Base-by-base conservation (phyloP, 2,329 filamentous ascomycete genomes). In the Trichoderma citrinoviride region DNA sequence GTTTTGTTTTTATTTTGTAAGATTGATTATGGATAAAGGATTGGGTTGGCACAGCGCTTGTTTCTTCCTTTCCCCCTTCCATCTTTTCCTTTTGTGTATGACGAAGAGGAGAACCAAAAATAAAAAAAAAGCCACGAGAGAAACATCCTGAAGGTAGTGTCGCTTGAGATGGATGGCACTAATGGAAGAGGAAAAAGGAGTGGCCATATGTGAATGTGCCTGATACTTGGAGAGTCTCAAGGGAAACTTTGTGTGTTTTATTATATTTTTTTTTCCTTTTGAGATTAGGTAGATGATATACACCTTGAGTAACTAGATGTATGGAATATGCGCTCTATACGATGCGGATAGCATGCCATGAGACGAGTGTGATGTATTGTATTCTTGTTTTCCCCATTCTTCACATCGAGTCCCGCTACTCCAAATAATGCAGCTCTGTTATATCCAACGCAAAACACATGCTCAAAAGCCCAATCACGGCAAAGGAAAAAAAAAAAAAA, bases 231-330 rank as follows among this genome's bases (percentile, higher is more conserved):
- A 60, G n/a, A 66, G 64, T 64, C 63, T 43, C 63, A 40, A 44
- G 33, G 63, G 55, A 40, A 41, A 27, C 12, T 17, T 21, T 43
- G 43, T 53, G 15, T 23, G 21, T 19, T 61, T 49, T 14, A 14
- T 21, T 25, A 21, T 47, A 29, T 43, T 61, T 21, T 7, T 43
- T 33, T 61, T 44, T 52, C 25, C 8, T 46, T 61, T 33, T 65
- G 53, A 27, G 54, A 61, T 46, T 46, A 15, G 47, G 33, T 33
- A 54, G 41, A 46, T 41, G 47, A 33, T 40, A 40, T 46, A 54
- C n/a, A n/a, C 33, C 43, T 21, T 40, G 63, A 54, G 40, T 19
- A 49, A 60, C 17, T 66, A 66, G 64, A 66, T 65, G 56, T 67
- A 67, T 37, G 33, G 8, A 37, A 37, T 37, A 37, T 54, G 65